Evolutionary conservation across 106 monocot species (phyloP), one percentile per base, ranked within the genome.

Genomic region (Ottelia alismoides): DNA sequence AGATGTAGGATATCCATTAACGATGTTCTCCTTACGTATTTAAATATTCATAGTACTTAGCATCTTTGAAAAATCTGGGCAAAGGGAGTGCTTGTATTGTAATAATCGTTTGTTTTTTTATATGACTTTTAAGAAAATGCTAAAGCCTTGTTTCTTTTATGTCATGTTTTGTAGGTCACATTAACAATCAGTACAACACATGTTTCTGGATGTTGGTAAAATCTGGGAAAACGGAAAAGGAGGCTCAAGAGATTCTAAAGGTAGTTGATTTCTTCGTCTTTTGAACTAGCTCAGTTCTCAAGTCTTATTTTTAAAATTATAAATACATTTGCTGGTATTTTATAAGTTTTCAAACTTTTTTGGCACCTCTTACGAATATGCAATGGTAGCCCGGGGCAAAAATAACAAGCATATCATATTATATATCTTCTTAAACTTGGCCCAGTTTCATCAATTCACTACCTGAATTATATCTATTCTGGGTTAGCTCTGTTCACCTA

Each of bases 171-270:
- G 59, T 29, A 94, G 93, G 93, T 64, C 93, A 94, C 52, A 81
- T 94, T 28, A 94, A 88, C 62, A 94, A 94, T 64, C 93, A 88
- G 40, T 94, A 84, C 63, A 94, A 94, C 57, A 94, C 88, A 21
- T 88, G 93, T 56, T 94, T 88, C 49, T 94, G 93, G 93, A 81
- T 78, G 87, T 59, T 94, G 47, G 81, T 94, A 21, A 88, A 94
- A 30, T 93, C 93, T 30, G 93, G 93, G 24, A 83, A 70, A 68
- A 60, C 70, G 28, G 68, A 73, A 52, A 74, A 28, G 32, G 74
- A 94, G 66, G 93, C 93, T 46, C 93, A 88, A 35, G 62, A 81
- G 27, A 53, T 53, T 60, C 51, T 94, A 23, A 83, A 84, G 88
- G 93, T 88, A 32, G 20, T 27, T 28, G 25, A 49, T 20, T 17